phyloP scores from a whole-genome alignment of 352 stramenopile genomes.

The Pythium scleroteichum region DNA sequence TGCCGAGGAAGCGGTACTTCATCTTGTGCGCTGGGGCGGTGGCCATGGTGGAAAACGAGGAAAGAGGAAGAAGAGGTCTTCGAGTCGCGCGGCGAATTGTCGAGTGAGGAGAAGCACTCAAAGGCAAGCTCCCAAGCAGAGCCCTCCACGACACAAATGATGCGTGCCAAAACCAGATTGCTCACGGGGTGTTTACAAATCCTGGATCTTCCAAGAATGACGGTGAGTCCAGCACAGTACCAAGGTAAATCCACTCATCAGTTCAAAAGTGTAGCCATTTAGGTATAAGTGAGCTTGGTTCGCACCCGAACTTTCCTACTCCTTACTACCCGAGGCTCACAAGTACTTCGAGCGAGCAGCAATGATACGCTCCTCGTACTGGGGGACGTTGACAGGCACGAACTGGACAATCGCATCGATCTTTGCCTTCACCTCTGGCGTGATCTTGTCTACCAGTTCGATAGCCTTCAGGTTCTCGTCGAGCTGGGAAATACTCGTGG shows the following conservation, averaged over 20 bases:
- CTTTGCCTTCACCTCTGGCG: conserved; percentile 42
- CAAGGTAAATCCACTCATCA: not conserved
- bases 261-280: not conserved
- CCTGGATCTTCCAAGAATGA: no score
- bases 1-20: conserved; percentile 58
- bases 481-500: conserved; percentile 49
- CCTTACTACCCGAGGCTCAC: conserved; percentile 3
- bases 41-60: not conserved
- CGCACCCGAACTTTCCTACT: not conserved
- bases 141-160: conserved; percentile 5
- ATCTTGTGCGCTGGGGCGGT: conserved; percentile 33
- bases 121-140: not conserved
- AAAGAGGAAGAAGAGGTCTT: not conserved
- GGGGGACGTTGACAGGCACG: conserved; percentile 32
- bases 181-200: conserved; percentile 4
- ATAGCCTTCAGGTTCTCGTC: conserved; percentile 56
- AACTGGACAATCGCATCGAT: conserved; percentile 49
- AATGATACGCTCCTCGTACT: conserved; percentile 26
- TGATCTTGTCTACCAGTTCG: conserved; percentile 43
- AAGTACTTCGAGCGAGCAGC: conserved; percentile 25
- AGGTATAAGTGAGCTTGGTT: not conserved
- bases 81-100: not conserved
- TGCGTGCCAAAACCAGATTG: conserved; percentile 2
- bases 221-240: no score
- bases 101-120: not conserved